Conservation (phyloP, 306 rosid genomes). For the Rosa lucieae region DNA sequence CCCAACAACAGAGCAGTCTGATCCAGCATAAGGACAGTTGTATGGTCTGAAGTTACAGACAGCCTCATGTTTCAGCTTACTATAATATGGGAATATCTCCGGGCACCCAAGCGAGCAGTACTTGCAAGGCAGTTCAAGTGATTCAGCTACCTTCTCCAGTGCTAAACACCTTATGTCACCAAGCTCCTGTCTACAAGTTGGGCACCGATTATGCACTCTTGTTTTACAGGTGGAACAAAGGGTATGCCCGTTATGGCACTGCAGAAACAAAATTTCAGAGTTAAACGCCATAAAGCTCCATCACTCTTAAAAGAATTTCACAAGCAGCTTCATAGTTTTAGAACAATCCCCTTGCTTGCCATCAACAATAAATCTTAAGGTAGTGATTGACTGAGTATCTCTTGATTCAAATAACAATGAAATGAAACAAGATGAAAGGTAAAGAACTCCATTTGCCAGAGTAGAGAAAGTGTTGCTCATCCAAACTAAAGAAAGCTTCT, state of each 20-base stretch:
- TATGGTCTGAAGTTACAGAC: slow-evolving; percentile 74
- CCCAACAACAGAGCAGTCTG: slow-evolving; percentile 72
- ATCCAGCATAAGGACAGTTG: slow-evolving; percentile 75
- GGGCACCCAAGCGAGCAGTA: slow-evolving; percentile 62
- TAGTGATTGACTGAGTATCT: background rate
- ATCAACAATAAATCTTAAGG: slow-evolving; percentile 2
- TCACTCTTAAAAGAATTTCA: background rate
- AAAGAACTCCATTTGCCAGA: background rate
- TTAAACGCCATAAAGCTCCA: slow-evolving; percentile 20
- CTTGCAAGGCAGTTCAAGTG: slow-evolving; percentile 76
- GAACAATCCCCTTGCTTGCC: background rate
- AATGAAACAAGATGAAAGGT: background rate
- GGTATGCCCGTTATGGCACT: slow-evolving; percentile 83
- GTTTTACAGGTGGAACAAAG: slow-evolving; percentile 77
- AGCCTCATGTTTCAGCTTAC: slow-evolving; percentile 71
- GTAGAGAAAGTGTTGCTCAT: background rate
- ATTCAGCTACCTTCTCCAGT: slow-evolving; percentile 77
- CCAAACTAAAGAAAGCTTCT: background rate
- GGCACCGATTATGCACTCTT: slow-evolving; percentile 78
- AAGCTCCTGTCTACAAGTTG: slow-evolving; percentile 73
- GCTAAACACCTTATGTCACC: slow-evolving; percentile 84
- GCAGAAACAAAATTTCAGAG: slow-evolving; percentile 27
- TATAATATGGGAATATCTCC: slow-evolving; percentile 72
- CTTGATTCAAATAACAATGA: background rate
- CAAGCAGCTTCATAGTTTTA: background rate